These are phyloP conservation scores for Lepidium africanum DNA, from an alignment of 345 rosid genomes.

Conservation along the genomic window DNA sequence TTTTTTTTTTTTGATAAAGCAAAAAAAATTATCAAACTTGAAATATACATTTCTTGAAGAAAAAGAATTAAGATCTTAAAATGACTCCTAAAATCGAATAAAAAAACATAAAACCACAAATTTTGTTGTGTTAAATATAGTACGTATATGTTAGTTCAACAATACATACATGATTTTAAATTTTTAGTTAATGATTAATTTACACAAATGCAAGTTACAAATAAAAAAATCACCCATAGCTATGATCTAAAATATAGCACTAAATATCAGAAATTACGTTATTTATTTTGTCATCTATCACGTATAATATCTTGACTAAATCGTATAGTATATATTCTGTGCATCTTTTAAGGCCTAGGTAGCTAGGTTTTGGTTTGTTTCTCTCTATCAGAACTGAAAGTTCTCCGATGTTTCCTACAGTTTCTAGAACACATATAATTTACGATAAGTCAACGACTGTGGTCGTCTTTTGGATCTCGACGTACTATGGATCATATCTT, in stretches of 20 bases:
- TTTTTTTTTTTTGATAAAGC: too few relatives aligned
- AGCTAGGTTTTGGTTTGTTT: conserved; percentile 16
- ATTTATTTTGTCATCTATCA: background rate
- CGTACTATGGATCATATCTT: conserved; percentile 10
- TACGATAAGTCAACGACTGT: conserved; percentile 14
- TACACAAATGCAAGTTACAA: background rate
- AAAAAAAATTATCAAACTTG: background rate
- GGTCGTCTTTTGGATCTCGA: conserved; percentile 22
- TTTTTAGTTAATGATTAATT: background rate
- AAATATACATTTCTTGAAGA: background rate
- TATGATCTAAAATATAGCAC: background rate
- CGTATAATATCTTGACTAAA: background rate
- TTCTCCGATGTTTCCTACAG: conserved; percentile 10
- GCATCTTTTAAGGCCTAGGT: background rate
- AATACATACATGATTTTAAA: background rate
- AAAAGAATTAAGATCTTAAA: too few relatives aligned
- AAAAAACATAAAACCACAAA: background rate
- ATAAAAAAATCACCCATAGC: background rate
- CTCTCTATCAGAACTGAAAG: conserved; percentile 8
- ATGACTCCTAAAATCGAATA: background rate
- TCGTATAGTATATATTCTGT: background rate
- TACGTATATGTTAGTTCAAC: background rate
- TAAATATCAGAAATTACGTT: background rate
- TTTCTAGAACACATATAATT: background rate
- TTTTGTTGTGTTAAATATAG: background rate